These are phyloP conservation scores for Globisporangium rhizosaccharum DNA, from an alignment of 352 stramenopile genomes.

Conservation along the genomic window DNA sequence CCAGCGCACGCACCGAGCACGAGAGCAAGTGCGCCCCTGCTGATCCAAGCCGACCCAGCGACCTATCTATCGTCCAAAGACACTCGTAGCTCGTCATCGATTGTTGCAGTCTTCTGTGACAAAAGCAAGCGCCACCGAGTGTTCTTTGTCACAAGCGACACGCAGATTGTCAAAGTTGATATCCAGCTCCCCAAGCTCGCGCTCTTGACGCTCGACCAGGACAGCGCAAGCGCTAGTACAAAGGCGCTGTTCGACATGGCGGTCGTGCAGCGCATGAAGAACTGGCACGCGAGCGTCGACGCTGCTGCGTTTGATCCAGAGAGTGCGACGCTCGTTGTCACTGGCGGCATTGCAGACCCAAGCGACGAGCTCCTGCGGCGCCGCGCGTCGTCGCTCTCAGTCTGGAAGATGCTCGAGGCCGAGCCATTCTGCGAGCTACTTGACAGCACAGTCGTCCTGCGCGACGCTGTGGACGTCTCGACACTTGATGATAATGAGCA, in stretches of 20 bases:
- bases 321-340: slow-evolving; percentile 43
- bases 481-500: background rate
- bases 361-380: slow-evolving; percentile 43
- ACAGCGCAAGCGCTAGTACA: too few species aligned
- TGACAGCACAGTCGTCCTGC: slow-evolving; percentile 65
- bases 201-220: too few species aligned
- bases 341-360: slow-evolving; percentile 44
- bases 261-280: slow-evolving; percentile 32
- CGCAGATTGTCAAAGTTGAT: slow-evolving; percentile 37
- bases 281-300: slow-evolving; percentile 57
- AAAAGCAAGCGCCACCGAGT: slow-evolving; percentile 25
- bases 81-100: slow-evolving; percentile 5
- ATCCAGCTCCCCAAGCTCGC: slow-evolving; percentile 41
- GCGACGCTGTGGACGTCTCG: slow-evolving; percentile 6
- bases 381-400: slow-evolving; percentile 54
- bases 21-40: slow-evolving; percentile 3
- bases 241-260: slow-evolving; percentile 30
- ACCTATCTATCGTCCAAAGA: slow-evolving; percentile 36
- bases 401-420: slow-evolving; percentile 41
- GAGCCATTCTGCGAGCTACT: slow-evolving; percentile 49
- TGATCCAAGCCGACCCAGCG: slow-evolving; percentile 27
- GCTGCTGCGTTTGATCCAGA: slow-evolving; percentile 33
- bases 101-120: slow-evolving; percentile 41
- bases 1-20: background rate
- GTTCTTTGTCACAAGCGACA: slow-evolving; percentile 37